Evolutionary conservation across 306 rosid species (phyloP).

Genomic region (Cucumis melo): DNA sequence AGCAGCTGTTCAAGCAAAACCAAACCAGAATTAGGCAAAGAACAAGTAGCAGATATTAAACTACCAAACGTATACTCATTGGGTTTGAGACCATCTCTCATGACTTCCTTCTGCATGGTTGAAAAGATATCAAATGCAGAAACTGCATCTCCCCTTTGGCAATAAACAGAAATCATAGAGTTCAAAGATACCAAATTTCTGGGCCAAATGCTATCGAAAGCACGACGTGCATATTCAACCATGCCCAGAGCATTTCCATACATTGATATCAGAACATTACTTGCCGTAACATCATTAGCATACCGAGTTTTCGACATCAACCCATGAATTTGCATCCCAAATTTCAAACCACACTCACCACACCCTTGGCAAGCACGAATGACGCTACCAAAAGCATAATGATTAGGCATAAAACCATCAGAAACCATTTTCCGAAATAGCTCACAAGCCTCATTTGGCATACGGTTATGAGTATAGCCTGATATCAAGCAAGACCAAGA

Average conservation of each 20-base stretch:
- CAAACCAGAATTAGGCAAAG: slow-evolving; percentile 29
- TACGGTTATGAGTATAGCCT: slow-evolving; percentile 43
- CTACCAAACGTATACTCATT: slow-evolving; percentile 75
- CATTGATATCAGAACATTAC: slow-evolving; percentile 71
- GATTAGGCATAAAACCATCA: slow-evolving; percentile 38
- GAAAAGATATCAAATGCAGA: slow-evolving; percentile 55
- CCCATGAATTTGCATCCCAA: slow-evolving; percentile 68
- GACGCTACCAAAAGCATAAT: slow-evolving; percentile 58
- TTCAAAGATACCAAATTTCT: slow-evolving; percentile 64
- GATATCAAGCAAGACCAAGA: slow-evolving; percentile 80
- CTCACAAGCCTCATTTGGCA: slow-evolving; percentile 46
- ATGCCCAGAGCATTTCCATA: slow-evolving; percentile 47
- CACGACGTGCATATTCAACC: slow-evolving; percentile 38
- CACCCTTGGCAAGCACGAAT: slow-evolving; percentile 65
- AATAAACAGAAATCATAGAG: slow-evolving; percentile 66
- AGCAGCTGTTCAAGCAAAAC: slow-evolving; percentile 57
- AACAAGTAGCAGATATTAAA: slow-evolving; percentile 49
- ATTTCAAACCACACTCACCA: slow-evolving; percentile 27
- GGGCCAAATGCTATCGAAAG: slow-evolving; percentile 36
- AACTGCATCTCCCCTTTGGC: slow-evolving; percentile 48
- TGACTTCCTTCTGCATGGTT: slow-evolving; percentile 36
- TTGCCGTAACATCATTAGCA: slow-evolving; percentile 36
- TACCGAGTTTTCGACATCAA: slow-evolving; percentile 35
- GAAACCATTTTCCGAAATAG: slow-evolving; percentile 41
- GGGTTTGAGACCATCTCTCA: slow-evolving; percentile 29